These are phyloP conservation scores for Melocanna baccifera DNA, from an alignment of 176 grass and related monocot species.

Conservation along the genomic window DNA sequence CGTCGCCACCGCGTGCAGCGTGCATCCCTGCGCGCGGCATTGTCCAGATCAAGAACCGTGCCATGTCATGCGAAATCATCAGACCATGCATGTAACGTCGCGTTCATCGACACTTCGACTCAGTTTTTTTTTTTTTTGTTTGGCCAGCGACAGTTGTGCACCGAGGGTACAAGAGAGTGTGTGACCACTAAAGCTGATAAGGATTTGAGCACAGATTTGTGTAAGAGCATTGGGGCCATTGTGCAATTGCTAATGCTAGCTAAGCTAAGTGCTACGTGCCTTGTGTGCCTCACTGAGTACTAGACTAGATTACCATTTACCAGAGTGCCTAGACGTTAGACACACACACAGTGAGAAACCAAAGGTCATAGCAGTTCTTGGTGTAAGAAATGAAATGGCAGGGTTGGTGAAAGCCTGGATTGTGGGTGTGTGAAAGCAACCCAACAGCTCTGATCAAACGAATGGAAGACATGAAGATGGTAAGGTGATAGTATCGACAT, in stretches of 20 bases:
- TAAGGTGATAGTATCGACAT: not conserved
- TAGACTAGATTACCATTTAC: not conserved
- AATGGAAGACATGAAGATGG: slow-evolving; percentile 11
- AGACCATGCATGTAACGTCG: not conserved
- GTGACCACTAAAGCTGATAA: slow-evolving; percentile 14
- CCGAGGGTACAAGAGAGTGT: not conserved
- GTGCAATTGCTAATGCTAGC: slow-evolving; percentile 15
- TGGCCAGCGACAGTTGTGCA: not conserved
- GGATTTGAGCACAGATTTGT: slow-evolving; percentile 12
- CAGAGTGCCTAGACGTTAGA: not conserved
- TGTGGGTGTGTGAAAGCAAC: slow-evolving; percentile 29
- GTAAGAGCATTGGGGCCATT: slow-evolving; percentile 23
- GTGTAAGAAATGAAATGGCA: not conserved
- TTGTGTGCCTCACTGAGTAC: not conserved
- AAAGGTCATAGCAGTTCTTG: not conserved
- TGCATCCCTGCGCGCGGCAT: slow-evolving; percentile 52
- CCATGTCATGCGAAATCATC: not conserved
- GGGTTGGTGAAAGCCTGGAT: slow-evolving; percentile 23
- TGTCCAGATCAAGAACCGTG: not conserved
- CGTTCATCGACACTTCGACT: not conserved
- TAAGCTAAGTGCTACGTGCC: slow-evolving; percentile 16
- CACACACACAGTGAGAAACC: not conserved
- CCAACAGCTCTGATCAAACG: not conserved
- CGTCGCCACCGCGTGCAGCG: slow-evolving; percentile 63
- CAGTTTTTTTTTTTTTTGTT: not conserved